Evolutionary conservation across 2,329 filamentous ascomycete species (phyloP).

Genomic region (Botrytis paeoniae): DNA sequence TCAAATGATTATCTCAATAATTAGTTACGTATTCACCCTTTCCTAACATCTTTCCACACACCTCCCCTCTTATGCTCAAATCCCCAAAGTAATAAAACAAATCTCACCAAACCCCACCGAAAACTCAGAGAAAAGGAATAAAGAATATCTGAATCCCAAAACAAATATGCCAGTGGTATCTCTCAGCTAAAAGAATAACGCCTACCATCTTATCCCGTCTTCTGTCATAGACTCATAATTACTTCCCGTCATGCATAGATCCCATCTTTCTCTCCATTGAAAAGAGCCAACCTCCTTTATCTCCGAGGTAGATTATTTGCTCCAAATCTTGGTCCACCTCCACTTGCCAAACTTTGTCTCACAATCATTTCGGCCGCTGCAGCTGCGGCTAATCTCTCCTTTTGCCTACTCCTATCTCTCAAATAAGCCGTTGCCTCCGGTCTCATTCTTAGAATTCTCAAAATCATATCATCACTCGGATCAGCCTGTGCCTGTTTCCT

Average conservation of each 20-base stretch:
- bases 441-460: slow-evolving; percentile 91
- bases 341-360: slow-evolving; percentile 75
- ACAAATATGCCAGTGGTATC: slow-evolving; percentile 13
- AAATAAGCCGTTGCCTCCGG: slow-evolving; percentile 86
- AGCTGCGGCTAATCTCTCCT: slow-evolving; percentile 85
- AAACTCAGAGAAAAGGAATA: neutral
- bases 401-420: slow-evolving; percentile 86
- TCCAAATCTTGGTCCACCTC: slow-evolving; percentile 40
- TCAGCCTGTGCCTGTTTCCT: slow-evolving; percentile 93
- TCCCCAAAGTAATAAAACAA: neutral
- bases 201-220: slow-evolving; percentile 1
- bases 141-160: neutral
- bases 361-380: slow-evolving; percentile 94
- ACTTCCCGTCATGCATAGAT: neutral
- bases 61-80: neutral
- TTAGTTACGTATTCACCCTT: neutral
- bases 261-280: neutral
- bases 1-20: neutral
- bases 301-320: slow-evolving; percentile 37
- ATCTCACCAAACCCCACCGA: neutral
- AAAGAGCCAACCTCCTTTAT: slow-evolving; percentile 21
- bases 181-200: slow-evolving; percentile 10
- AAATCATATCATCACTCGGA: slow-evolving; percentile 96
- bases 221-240: slow-evolving; percentile 11
- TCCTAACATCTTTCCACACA: neutral